Percentiles rank a stretch among this genome's conserved stretches.
Evolutionary conservation across 495 filamentous ascomycete species (phyloP).

Genomic region (Cladorrhinum samala): DNA sequence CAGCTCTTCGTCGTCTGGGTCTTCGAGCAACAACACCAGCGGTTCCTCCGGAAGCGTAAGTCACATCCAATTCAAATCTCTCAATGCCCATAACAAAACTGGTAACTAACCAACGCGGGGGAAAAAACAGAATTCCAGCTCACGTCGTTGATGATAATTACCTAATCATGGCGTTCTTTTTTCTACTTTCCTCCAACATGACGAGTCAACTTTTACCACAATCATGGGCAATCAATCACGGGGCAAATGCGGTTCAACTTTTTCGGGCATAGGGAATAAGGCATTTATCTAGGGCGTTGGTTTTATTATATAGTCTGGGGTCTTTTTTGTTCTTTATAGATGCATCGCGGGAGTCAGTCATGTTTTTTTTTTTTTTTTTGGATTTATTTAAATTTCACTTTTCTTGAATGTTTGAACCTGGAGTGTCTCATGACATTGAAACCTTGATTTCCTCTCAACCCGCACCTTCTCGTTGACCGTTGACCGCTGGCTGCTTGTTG

Average conservation of each 20-base stretch:
- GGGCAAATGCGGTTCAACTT: background rate
- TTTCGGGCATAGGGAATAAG: background rate
- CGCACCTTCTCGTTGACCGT: background rate
- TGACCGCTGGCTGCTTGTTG: background rate
- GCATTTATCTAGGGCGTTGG: background rate
- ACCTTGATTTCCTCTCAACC: too few relatives aligned
- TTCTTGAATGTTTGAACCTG: background rate
- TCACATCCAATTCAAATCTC: background rate
- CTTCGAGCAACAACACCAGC: slow-evolving; percentile 1
- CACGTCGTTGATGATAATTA: background rate
- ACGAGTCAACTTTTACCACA: too few relatives aligned
- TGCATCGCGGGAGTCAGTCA: too few relatives aligned
- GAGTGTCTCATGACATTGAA: too few relatives aligned
- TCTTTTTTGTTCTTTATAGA: too few relatives aligned
- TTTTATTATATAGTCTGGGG: too few relatives aligned
- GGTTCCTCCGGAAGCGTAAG: slow-evolving; percentile 3
- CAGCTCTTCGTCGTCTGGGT: background rate
- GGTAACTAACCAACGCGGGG: too few relatives aligned
- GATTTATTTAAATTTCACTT: background rate
- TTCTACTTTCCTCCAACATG: too few relatives aligned
- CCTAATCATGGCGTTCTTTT: background rate
- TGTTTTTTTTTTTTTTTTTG: too few relatives aligned
- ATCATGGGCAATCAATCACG: background rate
- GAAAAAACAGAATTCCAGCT: background rate
- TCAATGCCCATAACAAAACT: background rate